Conservation (phyloP, 768 basidiomycete genomes). For the Tulasnella sp. region DNA sequence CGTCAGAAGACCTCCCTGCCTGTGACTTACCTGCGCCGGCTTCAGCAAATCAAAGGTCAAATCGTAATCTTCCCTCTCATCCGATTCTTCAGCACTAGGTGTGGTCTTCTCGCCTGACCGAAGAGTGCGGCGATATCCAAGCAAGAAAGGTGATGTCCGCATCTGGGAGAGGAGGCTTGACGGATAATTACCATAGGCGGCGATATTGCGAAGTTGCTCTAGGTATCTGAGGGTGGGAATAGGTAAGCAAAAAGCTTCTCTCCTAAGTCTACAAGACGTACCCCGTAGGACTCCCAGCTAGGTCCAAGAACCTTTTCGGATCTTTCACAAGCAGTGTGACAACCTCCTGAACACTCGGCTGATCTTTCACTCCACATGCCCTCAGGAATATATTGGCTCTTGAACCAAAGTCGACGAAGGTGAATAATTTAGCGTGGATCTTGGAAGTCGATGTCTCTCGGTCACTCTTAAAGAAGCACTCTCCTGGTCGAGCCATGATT, state of each 20-base stretch:
- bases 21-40: slow-evolving; percentile 33
- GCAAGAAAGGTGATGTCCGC: slow-evolving; percentile 55
- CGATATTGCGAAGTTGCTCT: slow-evolving; percentile 69
- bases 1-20: neutral
- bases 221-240: slow-evolving; percentile 47
- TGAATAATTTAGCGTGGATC: slow-evolving; percentile 70
- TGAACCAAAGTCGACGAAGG: slow-evolving; percentile 78
- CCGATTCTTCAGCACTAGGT: slow-evolving; percentile 26
- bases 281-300: slow-evolving; percentile 58
- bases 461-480: slow-evolving; percentile 55
- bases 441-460: slow-evolving; percentile 24
- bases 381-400: slow-evolving; percentile 72
- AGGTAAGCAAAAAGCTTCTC: neutral
- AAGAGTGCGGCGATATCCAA: slow-evolving; percentile 54
- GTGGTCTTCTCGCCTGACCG: slow-evolving; percentile 17
- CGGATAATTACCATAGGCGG: slow-evolving; percentile 24
- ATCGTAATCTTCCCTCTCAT: slow-evolving; percentile 67
- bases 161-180: slow-evolving; percentile 55
- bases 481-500: slow-evolving; percentile 21
- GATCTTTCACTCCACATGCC: slow-evolving; percentile 75
- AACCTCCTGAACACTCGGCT: slow-evolving; percentile 77
- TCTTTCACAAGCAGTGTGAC: slow-evolving; percentile 53
- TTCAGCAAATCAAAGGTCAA: slow-evolving; percentile 55
- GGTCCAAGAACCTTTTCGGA: slow-evolving; percentile 55
- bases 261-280: slow-evolving; percentile 27